Percentiles rank a stretch among this genome's conserved stretches.
Conservation (phyloP, 2,329 filamentous ascomycete genomes). For the Tolypocladium nubicola region DNA sequence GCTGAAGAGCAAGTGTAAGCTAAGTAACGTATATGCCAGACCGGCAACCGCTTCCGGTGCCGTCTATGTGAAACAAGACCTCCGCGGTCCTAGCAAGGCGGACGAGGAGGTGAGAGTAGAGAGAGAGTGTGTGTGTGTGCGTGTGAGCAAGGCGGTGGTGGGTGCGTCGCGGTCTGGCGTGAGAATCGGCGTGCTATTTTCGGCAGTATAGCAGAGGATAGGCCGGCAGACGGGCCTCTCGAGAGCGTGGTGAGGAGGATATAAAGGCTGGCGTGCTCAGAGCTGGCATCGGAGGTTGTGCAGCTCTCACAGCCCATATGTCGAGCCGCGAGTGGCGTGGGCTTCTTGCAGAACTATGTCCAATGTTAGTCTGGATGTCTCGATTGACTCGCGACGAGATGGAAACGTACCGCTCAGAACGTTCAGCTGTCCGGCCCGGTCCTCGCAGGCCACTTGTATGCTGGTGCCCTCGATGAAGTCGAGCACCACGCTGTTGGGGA, state of each 20-base stretch:
- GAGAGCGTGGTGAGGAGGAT: not conserved
- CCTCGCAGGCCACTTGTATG: constrained; percentile 54
- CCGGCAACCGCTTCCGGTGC: not conserved
- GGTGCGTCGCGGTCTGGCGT: not conserved
- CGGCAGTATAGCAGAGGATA: not conserved
- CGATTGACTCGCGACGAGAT: too few species aligned
- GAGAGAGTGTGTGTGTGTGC: too few species aligned
- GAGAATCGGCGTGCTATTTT: not conserved
- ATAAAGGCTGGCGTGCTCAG: not conserved
- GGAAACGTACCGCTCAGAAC: constrained; percentile 40
- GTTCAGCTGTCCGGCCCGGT: constrained; percentile 45
- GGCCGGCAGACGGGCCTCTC: not conserved
- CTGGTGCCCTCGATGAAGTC: constrained; percentile 51
- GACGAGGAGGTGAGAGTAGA: not conserved
- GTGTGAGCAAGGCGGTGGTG: too few species aligned
- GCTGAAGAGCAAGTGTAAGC: not conserved
- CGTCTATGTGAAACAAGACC: not conserved
- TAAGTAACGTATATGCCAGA: not conserved
- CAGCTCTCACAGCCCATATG: constrained; percentile 19
- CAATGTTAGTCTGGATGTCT: not conserved
- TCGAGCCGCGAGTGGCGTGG: constrained; percentile 19
- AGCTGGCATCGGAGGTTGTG: not conserved
- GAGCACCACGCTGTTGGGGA: constrained; percentile 70
- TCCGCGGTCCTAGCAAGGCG: not conserved
- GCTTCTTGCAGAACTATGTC: constrained; percentile 24